Conservation (phyloP, 1,139 yeast species). For the Candida buenavistaensis region DNA sequence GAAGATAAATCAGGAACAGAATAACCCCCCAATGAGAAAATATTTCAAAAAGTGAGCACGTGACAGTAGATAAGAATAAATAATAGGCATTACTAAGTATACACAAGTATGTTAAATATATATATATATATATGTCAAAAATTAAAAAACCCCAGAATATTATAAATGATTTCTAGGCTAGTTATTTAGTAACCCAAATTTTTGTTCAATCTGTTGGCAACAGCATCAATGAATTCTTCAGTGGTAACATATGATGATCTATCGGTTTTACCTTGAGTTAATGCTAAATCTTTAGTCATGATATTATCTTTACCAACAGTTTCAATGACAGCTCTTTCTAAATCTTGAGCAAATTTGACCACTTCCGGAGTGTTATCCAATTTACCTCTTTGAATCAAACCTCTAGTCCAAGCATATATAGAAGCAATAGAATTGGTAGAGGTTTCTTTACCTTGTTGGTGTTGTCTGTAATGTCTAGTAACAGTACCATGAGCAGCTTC, state of each 20-base stretch:
- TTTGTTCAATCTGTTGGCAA: slow-evolving; percentile 41
- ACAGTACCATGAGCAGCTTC: slow-evolving; percentile 99
- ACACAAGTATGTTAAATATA: too few species aligned
- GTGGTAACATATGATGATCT: slow-evolving; percentile 82
- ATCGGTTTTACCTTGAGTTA: slow-evolving; percentile 82
- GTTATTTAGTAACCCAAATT: slow-evolving; percentile 25
- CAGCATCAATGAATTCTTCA: slow-evolving; percentile 87
- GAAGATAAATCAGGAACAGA: too few species aligned
- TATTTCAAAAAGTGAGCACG: too few species aligned
- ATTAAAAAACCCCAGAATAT: too few species aligned
- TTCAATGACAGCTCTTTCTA: slow-evolving; percentile 82
- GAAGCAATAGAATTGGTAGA: slow-evolving; percentile 99
- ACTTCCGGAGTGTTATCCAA: slow-evolving; percentile 86
- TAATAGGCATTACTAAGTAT: too few species aligned
- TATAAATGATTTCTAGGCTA: too few species aligned
- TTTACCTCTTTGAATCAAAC: slow-evolving; percentile 86
- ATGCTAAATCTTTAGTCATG: slow-evolving; percentile 95
- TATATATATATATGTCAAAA: too few species aligned
- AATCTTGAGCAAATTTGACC: slow-evolving; percentile 68
- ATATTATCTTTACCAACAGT: slow-evolving; percentile 82
- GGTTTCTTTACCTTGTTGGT: slow-evolving; percentile 94
- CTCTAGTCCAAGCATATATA: slow-evolving; percentile 95
- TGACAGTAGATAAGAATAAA: too few species aligned
- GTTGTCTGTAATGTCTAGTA: slow-evolving; percentile 92
- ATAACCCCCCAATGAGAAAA: too few species aligned